phyloP scores from a whole-genome alignment of 352 stramenopile genomes.

The Phytopythium kandeliae region DNA sequence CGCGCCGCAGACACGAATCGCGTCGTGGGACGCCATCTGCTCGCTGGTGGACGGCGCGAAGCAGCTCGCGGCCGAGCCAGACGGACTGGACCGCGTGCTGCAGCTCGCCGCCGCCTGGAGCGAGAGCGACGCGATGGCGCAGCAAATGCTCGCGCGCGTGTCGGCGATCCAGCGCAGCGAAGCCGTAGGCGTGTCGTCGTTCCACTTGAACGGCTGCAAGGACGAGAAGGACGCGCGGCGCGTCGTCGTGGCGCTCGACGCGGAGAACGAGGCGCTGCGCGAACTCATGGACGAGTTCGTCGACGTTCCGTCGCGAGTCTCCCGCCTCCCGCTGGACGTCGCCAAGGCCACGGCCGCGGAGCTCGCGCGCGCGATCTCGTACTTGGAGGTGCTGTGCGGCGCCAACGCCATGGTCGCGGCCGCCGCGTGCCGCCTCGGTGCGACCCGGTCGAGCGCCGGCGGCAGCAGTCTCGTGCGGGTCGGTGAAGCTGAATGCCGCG shows the following conservation, averaged over 20 bases:
- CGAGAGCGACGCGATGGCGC: conserved; percentile 10
- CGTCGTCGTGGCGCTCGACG: conserved; percentile 2
- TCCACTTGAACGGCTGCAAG: conserved; percentile 1
- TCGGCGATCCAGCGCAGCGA: conserved; percentile 19
- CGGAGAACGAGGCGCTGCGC: background rate
- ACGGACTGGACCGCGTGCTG: conserved; percentile 16
- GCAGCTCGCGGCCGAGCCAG: conserved; percentile 16
- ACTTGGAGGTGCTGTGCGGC: conserved; percentile 21
- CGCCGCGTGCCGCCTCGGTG: conserved; percentile 1
- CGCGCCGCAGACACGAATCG: background rate
- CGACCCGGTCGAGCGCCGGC: background rate
- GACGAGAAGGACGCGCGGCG: background rate
- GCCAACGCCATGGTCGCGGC: conserved; percentile 20
- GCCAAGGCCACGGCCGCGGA: conserved; percentile 3
- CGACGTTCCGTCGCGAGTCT: background rate
- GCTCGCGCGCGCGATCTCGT: conserved; percentile 13
- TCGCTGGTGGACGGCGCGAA: conserved; percentile 19
- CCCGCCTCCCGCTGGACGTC: background rate
- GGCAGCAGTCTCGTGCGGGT: background rate
- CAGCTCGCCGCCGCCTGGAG: conserved; percentile 24
- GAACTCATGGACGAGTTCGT: conserved; percentile 3
- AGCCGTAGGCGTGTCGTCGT: conserved; percentile 2
- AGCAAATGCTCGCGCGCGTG: conserved; percentile 16
- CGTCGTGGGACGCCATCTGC: conserved; percentile 8
- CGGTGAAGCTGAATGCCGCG: conserved; percentile 5